phyloP scores from a whole-genome alignment of 2,329 filamentous ascomycete genomes.

The Epichloe baconii region DNA sequence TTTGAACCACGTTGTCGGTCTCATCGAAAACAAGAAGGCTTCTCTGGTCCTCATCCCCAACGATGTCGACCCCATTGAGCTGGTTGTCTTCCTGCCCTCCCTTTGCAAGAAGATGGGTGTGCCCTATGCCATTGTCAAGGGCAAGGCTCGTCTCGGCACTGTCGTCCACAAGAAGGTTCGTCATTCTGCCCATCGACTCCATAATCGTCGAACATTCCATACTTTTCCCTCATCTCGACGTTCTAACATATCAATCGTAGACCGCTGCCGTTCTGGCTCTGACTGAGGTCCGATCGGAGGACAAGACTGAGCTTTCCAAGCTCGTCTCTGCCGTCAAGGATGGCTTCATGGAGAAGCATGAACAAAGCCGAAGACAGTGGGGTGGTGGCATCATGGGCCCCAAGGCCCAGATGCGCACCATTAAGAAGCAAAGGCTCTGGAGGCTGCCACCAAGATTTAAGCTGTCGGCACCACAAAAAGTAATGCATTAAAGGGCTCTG shows the following conservation, averaged over 20 bases:
- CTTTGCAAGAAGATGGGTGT: slow-evolving; percentile 99
- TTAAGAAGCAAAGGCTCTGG: slow-evolving; percentile 87
- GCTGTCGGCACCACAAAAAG: slow-evolving; percentile 22
- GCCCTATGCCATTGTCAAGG: slow-evolving; percentile 98
- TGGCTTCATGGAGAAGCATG: slow-evolving; percentile 91
- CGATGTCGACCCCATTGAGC: slow-evolving; percentile 98
- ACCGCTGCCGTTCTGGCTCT: slow-evolving; percentile 91
- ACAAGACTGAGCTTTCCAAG: slow-evolving; percentile 97
- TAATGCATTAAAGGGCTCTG: slow-evolving; percentile 25
- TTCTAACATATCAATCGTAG: slow-evolving; percentile 27
- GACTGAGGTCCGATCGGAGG: slow-evolving; percentile 93
- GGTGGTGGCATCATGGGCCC: slow-evolving; percentile 98
- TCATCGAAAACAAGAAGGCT: slow-evolving; percentile 99
- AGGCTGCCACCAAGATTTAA: slow-evolving; percentile 97
- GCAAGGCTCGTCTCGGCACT: slow-evolving; percentile 97
- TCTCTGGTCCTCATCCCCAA: slow-evolving; percentile 96
- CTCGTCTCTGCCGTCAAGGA: slow-evolving; percentile 94
- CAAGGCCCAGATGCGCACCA: slow-evolving; percentile 69
- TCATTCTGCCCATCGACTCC: background rate
- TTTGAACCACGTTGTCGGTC: slow-evolving; percentile 96
- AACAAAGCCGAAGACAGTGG: slow-evolving; percentile 86
- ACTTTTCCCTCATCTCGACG: background rate
- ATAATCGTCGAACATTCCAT: too few relatives aligned
- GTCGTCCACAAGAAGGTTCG: slow-evolving; percentile 98
- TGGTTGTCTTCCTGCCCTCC: slow-evolving; percentile 97